phyloP scores from a whole-genome alignment of 805 yeast species.

The Metschnikowia hibisci region DNA sequence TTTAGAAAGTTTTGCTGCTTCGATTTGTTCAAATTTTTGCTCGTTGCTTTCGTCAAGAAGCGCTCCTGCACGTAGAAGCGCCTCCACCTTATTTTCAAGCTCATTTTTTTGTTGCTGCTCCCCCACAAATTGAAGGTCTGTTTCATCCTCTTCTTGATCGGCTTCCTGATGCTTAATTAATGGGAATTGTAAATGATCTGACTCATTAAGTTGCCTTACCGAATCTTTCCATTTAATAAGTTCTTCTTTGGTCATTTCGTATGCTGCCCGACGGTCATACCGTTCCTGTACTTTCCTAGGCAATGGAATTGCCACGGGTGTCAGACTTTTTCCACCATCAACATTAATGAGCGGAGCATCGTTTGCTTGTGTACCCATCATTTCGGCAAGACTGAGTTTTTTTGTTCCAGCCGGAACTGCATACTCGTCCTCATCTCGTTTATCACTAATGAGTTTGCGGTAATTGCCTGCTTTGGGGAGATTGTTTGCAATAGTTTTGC shows the following conservation, averaged over 20 bases:
- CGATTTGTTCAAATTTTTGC: constrained; percentile 83
- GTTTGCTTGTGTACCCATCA: constrained; percentile 62
- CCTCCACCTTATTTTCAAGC: constrained; percentile 63
- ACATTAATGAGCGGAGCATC: constrained; percentile 49
- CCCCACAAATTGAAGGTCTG: constrained; percentile 19
- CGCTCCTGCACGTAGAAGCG: constrained; percentile 59
- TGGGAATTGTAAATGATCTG: constrained; percentile 83
- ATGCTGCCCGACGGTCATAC: constrained; percentile 85
- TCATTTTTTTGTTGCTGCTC: constrained; percentile 42
- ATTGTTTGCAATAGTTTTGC: constrained; percentile 35
- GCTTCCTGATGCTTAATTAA: constrained; percentile 39
- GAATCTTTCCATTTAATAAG: constrained; percentile 86
- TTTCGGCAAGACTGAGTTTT: constrained; percentile 64
- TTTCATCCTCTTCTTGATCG: constrained; percentile 27
- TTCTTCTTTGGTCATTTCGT: constrained; percentile 81
- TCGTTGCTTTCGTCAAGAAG: constrained; percentile 69
- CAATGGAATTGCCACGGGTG: constrained; percentile 71
- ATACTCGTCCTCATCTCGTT: constrained; percentile 64
- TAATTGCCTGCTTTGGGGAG: constrained; percentile 35
- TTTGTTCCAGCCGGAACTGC: constrained; percentile 58
- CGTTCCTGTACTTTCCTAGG: constrained; percentile 84
- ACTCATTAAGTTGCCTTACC: constrained; percentile 71
- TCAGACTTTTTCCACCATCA: constrained; percentile 31
- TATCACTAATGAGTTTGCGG: constrained; percentile 50
- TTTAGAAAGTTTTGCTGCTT: constrained; percentile 71